Evolutionary conservation across 768 basidiomycete species (phyloP), one percentile per base, ranked within the genome.

Genomic region (Leucocoprinus sp.): DNA sequence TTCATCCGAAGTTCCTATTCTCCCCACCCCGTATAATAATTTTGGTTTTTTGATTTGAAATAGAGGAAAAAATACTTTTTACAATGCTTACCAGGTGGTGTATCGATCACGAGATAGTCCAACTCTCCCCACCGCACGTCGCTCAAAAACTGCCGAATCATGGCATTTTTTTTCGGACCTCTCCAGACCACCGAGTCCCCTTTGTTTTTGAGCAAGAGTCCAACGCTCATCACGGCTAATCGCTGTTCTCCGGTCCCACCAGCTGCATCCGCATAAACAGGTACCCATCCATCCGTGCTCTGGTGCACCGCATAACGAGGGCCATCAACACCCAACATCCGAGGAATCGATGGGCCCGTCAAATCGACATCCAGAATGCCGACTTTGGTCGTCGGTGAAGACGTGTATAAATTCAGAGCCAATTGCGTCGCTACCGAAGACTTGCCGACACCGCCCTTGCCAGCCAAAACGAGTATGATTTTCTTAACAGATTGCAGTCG

Each of bases 151-250:
- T 97, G 93, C 57, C 91, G 71, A n/a, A n/a, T n/a, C n/a, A n/a
- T n/a, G n/a, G n/a, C n/a, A n/a, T n/a, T n/a, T n/a, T n/a, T n/a
- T n/a, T n/a, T n/a, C n/a, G n/a, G n/a, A n/a, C 96, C 96, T 57
- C 96, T 69, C 96, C 96, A 99, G 1, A n/a, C 90, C 37, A 99
- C 92, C 14, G 89, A 90, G 59, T 98, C 93, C 17, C 82, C 84
- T 58, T 82, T 83, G 58, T 82, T 84, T 68, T 90, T 89, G 55
- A 98, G 64, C 54, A 99, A 67, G 63, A 98, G 97, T 2, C 92
- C 96, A 7, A 98, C 92, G 58, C 88, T 92, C 96, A 99, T 99
- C 62, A 90, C 93, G n/a, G n/a, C n/a, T n/a, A n/a, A n/a, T n/a
- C 92, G 68, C 21, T 80, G 79, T 28, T 42, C 46, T 17, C 46